These are phyloP conservation scores for Lodderomyces orthopsilosis DNA, from an alignment of 1,139 yeast species.

Conservation along the genomic window DNA sequence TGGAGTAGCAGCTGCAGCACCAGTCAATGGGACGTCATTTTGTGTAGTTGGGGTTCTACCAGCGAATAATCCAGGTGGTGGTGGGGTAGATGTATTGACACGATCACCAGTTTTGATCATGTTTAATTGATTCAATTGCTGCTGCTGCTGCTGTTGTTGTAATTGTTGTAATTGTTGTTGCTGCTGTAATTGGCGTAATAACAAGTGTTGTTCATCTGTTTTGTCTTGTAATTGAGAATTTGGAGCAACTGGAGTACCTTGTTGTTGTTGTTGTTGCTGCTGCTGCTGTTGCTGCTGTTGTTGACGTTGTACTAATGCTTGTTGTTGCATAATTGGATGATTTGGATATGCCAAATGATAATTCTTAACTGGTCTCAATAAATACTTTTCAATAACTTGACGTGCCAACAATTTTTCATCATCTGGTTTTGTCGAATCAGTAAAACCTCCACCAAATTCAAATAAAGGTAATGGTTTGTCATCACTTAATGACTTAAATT, in stretches of 20 bases:
- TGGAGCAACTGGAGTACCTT: slow-evolving; percentile 13
- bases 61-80: slow-evolving; percentile 44
- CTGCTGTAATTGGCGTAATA: slow-evolving; percentile 15
- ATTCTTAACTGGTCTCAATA: slow-evolving; percentile 45
- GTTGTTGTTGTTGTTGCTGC: slow-evolving; percentile 24
- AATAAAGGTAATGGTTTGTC: slow-evolving; percentile 37
- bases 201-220: slow-evolving; percentile 18
- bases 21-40: slow-evolving; percentile 16
- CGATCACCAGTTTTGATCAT: slow-evolving; percentile 34
- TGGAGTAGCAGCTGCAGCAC: slow-evolving; percentile 9
- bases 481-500: slow-evolving; percentile 25
- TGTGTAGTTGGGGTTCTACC: slow-evolving; percentile 15
- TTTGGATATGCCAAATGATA: slow-evolving; percentile 49
- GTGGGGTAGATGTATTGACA: slow-evolving; percentile 38
- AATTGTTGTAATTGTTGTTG: slow-evolving; percentile 10
- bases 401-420: slow-evolving; percentile 40
- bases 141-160: slow-evolving; percentile 14
- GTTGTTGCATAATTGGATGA: slow-evolving; percentile 45
- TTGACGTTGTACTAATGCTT: slow-evolving; percentile 32
- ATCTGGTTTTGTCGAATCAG: slow-evolving; percentile 27
- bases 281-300: slow-evolving; percentile 27
- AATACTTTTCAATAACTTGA: slow-evolving; percentile 41
- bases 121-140: slow-evolving; percentile 21
- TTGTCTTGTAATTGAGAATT: slow-evolving; percentile 18
- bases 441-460: slow-evolving; percentile 25